Evolutionary conservation across 2,329 filamentous ascomycete species (phyloP).

Genomic region (Monosporascus cannonballus): DNA sequence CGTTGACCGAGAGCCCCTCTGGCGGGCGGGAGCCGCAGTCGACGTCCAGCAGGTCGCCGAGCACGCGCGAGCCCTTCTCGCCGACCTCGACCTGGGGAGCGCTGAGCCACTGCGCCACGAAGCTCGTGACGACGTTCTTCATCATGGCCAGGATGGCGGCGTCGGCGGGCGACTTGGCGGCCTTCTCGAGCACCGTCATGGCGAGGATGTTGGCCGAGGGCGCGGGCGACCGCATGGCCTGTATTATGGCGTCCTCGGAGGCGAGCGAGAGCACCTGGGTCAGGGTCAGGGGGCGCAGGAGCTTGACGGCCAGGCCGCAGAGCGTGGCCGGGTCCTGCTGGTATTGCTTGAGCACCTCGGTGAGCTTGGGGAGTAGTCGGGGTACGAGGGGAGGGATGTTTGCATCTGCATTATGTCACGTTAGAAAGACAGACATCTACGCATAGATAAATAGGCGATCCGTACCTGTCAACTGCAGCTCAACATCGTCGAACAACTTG

Average conservation of each 20-base stretch:
- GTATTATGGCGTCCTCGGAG: conserved; percentile 43
- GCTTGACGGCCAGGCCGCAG: conserved; percentile 48
- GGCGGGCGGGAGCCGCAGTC: conserved; percentile 40
- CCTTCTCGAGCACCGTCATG: conserved; percentile 51
- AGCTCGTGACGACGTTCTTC: conserved; percentile 39
- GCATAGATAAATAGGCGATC: too few relatives aligned
- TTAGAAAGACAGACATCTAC: background rate
- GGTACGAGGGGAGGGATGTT: conserved; percentile 48
- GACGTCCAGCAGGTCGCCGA: conserved; percentile 49
- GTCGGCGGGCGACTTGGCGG: conserved; percentile 40
- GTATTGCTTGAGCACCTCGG: conserved; percentile 44
- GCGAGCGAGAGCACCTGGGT: conserved; percentile 45
- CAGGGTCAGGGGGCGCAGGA: conserved; percentile 49
- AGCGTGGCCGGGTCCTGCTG: conserved; percentile 44
- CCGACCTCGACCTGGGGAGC: conserved; percentile 49
- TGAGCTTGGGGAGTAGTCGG: conserved; percentile 47
- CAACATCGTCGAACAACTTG: conserved; percentile 52
- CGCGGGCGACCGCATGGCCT: conserved; percentile 47
- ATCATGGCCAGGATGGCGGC: conserved; percentile 44
- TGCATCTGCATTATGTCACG: conserved; percentile 29
- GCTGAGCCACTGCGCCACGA: conserved; percentile 48
- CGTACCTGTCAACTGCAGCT: conserved; percentile 51
- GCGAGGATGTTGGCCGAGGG: conserved; percentile 53
- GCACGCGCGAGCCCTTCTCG: conserved; percentile 42
- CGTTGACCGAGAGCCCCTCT: conserved; percentile 23